A percentile compares a stretch with the other conserved stretches of the same genome.
These are phyloP conservation scores for Inga oerstediana DNA, from an alignment of 306 rosid genomes.

Conservation along the genomic window DNA sequence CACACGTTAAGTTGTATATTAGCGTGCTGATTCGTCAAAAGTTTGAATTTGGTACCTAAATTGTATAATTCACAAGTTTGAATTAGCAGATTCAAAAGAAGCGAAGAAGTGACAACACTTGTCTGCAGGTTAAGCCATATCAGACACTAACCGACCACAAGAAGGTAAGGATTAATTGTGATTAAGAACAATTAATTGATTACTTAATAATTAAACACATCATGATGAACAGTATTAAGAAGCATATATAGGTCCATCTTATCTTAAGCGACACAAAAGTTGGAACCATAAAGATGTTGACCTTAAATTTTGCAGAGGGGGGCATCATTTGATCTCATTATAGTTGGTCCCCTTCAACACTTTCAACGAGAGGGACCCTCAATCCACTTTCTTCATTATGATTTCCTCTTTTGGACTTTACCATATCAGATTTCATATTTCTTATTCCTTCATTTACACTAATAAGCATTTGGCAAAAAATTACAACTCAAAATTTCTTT, in stretches of 20 bases:
- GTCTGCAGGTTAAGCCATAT: slow-evolving; percentile 14
- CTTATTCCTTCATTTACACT: slow-evolving; percentile 9
- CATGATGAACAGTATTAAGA: slow-evolving; percentile 8
- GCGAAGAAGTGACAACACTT: slow-evolving; percentile 10
- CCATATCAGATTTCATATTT: slow-evolving; percentile 1
- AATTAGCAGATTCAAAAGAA: slow-evolving; percentile 15
- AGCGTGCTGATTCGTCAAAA: slow-evolving; percentile 39
- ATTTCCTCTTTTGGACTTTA: slow-evolving; percentile 36
- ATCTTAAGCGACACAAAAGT: slow-evolving; percentile 44
- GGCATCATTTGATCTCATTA: slow-evolving; percentile 27
- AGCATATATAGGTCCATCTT: slow-evolving; percentile 25
- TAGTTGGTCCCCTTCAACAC: slow-evolving; percentile 43
- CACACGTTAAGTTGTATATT: not conserved
- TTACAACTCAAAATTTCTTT: slow-evolving; percentile 26
- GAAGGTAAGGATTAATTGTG: not conserved
- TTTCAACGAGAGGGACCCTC: slow-evolving; percentile 52
- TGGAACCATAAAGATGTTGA: slow-evolving; percentile 48
- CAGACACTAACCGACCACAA: slow-evolving; percentile 6
- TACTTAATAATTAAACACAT: not conserved
- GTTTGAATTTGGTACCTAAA: slow-evolving; percentile 35
- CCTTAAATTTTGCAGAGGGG: slow-evolving; percentile 26
- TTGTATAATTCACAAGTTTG: slow-evolving; percentile 23
- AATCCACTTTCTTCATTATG: slow-evolving; percentile 45
- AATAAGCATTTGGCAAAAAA: slow-evolving; percentile 27
- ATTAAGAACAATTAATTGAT: slow-evolving; percentile 8